Evolutionary conservation across 202 grass and related monocot genomes (phyloP), one percentile per base, ranked within the genome.

Genomic region (Hordeum pubiflorum): DNA sequence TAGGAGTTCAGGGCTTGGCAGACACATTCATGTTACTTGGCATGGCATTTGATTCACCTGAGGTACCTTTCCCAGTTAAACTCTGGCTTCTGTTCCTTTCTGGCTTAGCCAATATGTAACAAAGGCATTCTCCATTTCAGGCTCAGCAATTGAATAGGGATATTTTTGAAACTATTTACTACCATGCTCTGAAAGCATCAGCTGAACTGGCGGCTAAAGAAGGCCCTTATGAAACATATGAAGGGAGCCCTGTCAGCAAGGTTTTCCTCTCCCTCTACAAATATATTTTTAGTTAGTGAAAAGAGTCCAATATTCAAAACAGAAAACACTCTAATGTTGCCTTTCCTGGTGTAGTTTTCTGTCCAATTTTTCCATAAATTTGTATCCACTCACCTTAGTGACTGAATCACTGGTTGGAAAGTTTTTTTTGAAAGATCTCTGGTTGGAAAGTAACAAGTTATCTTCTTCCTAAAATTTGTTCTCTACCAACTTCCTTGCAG

Each of bases 1-100:
- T 99, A 33, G 96, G 96, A 39, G 92, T 99, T 85, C 96, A 99
- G 61, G 96, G 96, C 23, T 71, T 99, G 72, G 96, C 96, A 46
- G 96, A 99, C 85, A 91, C 96, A 55, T 99, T 99, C 83, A 99
- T 99, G 74, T 88, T 99, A 59, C 92, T 99, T 54, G 96, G 96
- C 85, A 93, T 99, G 96, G 82, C 96, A 79, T 99, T 99, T 85
- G 96, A 99, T 83, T 96, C 96, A 36, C 66, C 82, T 46, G 90
- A 96, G 96, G 96, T 99, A 85, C 48, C 18, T 88, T 65, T 67
- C 68, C n/a, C 27, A 63, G 43, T 38, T 76, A 32, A 59, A n/a
- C 14, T 14, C 40, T 76, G 15, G 27, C 56, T 43, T 17, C 3
- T 62, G 26, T 74, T 67, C 63, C 31, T 64, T 41, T 56, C 37